Evolutionary conservation across 2,329 filamentous ascomycete genomes (phyloP).

Genomic region (Beauveria sp.): DNA sequence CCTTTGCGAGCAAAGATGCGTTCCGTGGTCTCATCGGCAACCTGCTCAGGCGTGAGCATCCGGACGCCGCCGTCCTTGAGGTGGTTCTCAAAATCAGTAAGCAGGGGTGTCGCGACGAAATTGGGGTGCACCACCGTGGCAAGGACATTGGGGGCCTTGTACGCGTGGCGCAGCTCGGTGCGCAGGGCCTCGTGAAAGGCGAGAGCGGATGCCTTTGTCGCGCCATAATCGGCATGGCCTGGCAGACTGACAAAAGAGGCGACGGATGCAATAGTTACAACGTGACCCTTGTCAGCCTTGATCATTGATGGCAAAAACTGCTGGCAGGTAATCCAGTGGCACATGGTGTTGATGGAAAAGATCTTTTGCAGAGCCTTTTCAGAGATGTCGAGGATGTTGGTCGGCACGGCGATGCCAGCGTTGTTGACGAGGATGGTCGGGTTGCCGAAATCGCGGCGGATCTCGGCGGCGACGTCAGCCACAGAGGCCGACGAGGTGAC

Average conservation of each 20-base stretch:
- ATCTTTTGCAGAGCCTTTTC: constrained; percentile 50
- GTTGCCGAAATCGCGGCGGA: constrained; percentile 46
- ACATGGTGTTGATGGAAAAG: constrained; percentile 57
- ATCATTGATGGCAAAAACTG: constrained; percentile 59
- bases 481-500: constrained; percentile 49
- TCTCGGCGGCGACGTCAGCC: constrained; percentile 35
- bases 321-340: constrained; percentile 53
- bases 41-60: constrained; percentile 21
- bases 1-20: constrained; percentile 34
- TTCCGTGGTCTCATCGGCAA: constrained; percentile 32
- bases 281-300: constrained; percentile 55
- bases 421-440: constrained; percentile 64
- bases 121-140: constrained; percentile 53
- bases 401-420: constrained; percentile 50
- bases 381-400: constrained; percentile 46
- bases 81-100: constrained; percentile 19
- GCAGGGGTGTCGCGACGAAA: constrained; percentile 14
- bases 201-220: constrained; percentile 54
- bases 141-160: constrained; percentile 52
- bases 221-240: constrained; percentile 55
- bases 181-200: constrained; percentile 56
- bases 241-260: constrained; percentile 51
- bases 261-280: constrained; percentile 59
- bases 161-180: constrained; percentile 45
- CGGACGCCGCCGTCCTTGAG: constrained; percentile 16